Evolutionary conservation across 2,329 filamentous ascomycete species (phyloP).

Genomic region (Penicillium palitans): DNA sequence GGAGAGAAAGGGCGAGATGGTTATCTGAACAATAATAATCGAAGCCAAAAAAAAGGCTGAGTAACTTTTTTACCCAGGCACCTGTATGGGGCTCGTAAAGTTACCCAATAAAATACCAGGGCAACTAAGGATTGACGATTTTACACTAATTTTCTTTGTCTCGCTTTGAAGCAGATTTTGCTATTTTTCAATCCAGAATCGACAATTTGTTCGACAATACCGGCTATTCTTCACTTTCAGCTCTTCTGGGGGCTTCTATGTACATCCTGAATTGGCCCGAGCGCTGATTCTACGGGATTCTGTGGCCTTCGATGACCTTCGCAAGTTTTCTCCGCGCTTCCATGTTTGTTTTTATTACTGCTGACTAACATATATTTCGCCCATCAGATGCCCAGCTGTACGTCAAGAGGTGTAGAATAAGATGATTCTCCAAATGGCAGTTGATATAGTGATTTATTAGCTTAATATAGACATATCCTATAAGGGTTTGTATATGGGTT

Average conservation of each 20-base stretch:
- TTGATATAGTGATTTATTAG: background rate
- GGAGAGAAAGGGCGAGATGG: conserved; percentile 14
- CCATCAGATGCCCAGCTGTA: background rate
- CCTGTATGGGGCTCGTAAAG: conserved; percentile 20
- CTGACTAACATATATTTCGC: conserved; percentile 12
- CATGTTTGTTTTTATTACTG: conserved; percentile 7
- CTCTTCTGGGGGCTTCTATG: conserved; percentile 21
- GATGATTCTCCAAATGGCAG: too few species aligned
- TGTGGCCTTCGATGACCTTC: conserved; percentile 35
- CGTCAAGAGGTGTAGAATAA: background rate
- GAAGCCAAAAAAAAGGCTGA: conserved; percentile 22
- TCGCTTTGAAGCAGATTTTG: background rate
- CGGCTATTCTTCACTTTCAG: background rate
- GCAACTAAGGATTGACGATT: background rate
- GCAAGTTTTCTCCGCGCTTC: conserved; percentile 25
- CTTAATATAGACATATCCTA: background rate
- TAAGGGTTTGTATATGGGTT: background rate
- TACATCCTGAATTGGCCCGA: conserved; percentile 28
- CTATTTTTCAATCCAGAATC: background rate
- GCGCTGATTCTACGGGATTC: conserved; percentile 32
- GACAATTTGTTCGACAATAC: background rate
- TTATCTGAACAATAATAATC: conserved; percentile 23
- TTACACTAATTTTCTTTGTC: conserved; percentile 8
- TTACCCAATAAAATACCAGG: conserved; percentile 18
- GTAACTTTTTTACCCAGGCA: conserved; percentile 30